Conservation (phyloP, 106 monocot species). For the Phalaenopsis aphrodite region DNA sequence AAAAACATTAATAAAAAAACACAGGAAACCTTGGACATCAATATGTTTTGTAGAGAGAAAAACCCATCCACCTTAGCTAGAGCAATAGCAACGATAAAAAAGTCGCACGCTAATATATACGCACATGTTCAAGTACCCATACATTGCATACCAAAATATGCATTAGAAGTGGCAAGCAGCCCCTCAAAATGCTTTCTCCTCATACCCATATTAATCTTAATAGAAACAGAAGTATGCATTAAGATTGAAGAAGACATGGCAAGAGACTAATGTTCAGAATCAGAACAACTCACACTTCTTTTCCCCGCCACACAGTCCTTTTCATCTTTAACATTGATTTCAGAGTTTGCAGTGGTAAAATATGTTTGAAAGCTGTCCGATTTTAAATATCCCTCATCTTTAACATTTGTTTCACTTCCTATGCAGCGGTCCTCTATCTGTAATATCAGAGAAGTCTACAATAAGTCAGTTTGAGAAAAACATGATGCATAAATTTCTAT, state of each 20-base stretch:
- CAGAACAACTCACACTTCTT: slow-evolving; percentile 6
- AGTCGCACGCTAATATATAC: background rate
- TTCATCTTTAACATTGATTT: background rate
- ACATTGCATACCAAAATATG: background rate
- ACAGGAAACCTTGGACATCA: too few species aligned
- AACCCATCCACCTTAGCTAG: background rate
- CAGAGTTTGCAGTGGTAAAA: background rate
- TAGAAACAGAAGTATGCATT: background rate
- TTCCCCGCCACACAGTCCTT: background rate
- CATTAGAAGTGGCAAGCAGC: background rate
- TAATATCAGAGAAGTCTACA: background rate
- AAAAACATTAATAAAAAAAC: too few species aligned
- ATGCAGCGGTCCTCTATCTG: background rate
- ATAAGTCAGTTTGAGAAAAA: background rate
- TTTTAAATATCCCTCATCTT: background rate
- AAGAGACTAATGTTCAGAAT: background rate
- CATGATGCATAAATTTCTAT: background rate
- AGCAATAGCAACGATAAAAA: background rate
- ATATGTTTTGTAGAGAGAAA: background rate
- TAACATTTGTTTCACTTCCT: background rate
- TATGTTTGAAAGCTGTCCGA: background rate
- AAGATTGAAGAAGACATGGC: background rate
- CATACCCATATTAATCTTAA: background rate
- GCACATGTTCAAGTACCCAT: background rate
- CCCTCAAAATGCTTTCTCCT: background rate